Evolutionary conservation across 176 grass and related monocot species (phyloP).

Genomic region (Carex kokanica): DNA sequence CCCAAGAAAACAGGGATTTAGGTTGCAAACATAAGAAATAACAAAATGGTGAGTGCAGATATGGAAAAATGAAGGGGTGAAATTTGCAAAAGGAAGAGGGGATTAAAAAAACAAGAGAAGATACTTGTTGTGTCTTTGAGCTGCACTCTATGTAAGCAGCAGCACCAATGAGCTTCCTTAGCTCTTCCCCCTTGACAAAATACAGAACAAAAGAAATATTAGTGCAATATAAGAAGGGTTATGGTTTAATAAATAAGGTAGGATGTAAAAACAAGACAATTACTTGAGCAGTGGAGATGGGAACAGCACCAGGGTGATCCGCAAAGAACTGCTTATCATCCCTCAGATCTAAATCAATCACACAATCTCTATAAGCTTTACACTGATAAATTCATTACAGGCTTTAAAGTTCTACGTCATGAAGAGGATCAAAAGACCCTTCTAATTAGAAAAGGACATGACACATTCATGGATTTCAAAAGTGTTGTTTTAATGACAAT

Average conservation of each 20-base stretch:
- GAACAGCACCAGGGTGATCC: conserved; percentile 34
- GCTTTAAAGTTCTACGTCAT: neutral
- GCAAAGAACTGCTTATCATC: conserved; percentile 31
- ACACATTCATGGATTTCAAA: neutral
- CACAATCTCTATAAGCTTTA: neutral
- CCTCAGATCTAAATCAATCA: conserved; percentile 31
- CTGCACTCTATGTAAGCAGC: conserved; percentile 42
- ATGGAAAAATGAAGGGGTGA: neutral
- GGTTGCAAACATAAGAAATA: neutral
- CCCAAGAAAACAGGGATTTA: neutral
- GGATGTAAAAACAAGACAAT: neutral
- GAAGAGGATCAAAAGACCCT: neutral
- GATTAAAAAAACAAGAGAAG: neutral
- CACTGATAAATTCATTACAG: neutral
- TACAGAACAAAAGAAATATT: neutral
- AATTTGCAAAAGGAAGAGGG: neutral
- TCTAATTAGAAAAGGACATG: neutral
- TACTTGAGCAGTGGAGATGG: conserved; percentile 33
- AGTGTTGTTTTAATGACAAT: neutral
- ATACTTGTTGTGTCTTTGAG: conserved; percentile 45
- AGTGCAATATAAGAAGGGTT: neutral
- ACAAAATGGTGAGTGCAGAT: neutral
- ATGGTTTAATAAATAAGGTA: neutral
- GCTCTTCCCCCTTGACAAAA: conserved; percentile 37
- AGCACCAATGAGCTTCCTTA: conserved; percentile 37